phyloP scores from a whole-genome alignment of 176 grass and related monocot species.

The Urochloa ruziziensis region DNA sequence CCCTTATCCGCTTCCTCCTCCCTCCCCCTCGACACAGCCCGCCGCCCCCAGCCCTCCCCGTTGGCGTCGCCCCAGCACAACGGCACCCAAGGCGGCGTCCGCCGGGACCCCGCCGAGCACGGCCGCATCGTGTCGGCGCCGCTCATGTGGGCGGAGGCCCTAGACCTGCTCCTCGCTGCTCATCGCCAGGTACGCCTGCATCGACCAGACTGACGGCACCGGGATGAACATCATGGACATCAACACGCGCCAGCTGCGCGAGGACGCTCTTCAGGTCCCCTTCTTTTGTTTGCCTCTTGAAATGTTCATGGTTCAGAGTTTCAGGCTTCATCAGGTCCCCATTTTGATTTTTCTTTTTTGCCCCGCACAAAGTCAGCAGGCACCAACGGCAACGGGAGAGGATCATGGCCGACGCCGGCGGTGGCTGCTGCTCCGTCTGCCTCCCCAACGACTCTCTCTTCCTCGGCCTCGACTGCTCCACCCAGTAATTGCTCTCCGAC shows the following conservation, averaged over 20 bases:
- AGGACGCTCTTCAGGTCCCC: conserved; percentile 72
- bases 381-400: background rate
- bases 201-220: conserved; percentile 84
- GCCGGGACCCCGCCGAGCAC: conserved; percentile 49
- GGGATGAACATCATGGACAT: conserved; percentile 98
- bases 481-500: conserved; percentile 54
- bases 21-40: too few relatives aligned
- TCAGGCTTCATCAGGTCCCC: too few relatives aligned
- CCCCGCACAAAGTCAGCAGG: too few relatives aligned
- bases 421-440: background rate
- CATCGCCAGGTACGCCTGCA: conserved; percentile 67
- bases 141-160: conserved; percentile 81
- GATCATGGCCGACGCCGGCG: background rate
- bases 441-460: conserved; percentile 58
- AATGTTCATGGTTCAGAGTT: background rate
- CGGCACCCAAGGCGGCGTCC: conserved; percentile 67
- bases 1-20: too few relatives aligned
- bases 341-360: background rate
- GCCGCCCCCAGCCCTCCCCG: too few relatives aligned
- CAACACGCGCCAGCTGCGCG: conserved; percentile 42
- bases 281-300: background rate
- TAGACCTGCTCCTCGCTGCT: conserved; percentile 69
- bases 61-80: too few relatives aligned
- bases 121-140: conserved; percentile 73
- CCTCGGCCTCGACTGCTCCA: conserved; percentile 90